Evolutionary conservation across 352 stramenopile genomes (phyloP).

Genomic region (Halophytophthora batemanensis): DNA sequence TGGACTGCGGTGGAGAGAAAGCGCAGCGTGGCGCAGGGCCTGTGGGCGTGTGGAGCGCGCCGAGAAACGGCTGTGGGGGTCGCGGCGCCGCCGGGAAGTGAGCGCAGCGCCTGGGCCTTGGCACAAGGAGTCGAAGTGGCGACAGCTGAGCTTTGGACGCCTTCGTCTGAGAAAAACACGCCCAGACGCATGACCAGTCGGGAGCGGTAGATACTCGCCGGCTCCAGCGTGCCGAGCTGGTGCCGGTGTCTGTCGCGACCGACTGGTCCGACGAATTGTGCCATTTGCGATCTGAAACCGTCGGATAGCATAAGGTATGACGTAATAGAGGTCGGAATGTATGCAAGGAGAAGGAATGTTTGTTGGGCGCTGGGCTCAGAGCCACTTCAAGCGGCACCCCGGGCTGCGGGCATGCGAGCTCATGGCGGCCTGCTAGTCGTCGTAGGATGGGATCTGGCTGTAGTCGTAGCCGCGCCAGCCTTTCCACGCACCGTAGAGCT

Average conservation of each 20-base stretch:
- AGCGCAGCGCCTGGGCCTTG: background rate
- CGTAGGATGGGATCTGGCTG: conserved; percentile 81
- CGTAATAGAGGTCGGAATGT: too few species aligned
- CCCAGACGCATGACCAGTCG: background rate
- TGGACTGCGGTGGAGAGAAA: too few species aligned
- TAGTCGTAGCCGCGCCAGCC: conserved; percentile 86
- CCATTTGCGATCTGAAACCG: too few species aligned
- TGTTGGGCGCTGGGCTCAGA: too few species aligned
- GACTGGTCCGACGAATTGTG: background rate
- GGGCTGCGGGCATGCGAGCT: too few species aligned
- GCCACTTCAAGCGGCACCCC: too few species aligned
- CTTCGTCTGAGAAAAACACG: conserved; percentile 7
- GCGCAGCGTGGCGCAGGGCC: background rate
- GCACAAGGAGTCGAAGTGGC: conserved; percentile 15
- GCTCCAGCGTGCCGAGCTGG: too few species aligned
- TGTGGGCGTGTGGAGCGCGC: background rate
- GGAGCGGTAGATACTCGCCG: background rate
- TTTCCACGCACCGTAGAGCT: conserved; percentile 81
- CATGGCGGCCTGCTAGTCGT: conserved; percentile 46
- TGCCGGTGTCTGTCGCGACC: too few species aligned
- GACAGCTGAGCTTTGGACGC: conserved; percentile 2
- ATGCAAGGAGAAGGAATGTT: too few species aligned
- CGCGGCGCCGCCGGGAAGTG: background rate
- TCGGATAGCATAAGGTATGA: too few species aligned
- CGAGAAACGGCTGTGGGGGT: background rate